phyloP scores from a whole-genome alignment of 2,329 filamentous ascomycete species.

The Uncinocarpus reesii region DNA sequence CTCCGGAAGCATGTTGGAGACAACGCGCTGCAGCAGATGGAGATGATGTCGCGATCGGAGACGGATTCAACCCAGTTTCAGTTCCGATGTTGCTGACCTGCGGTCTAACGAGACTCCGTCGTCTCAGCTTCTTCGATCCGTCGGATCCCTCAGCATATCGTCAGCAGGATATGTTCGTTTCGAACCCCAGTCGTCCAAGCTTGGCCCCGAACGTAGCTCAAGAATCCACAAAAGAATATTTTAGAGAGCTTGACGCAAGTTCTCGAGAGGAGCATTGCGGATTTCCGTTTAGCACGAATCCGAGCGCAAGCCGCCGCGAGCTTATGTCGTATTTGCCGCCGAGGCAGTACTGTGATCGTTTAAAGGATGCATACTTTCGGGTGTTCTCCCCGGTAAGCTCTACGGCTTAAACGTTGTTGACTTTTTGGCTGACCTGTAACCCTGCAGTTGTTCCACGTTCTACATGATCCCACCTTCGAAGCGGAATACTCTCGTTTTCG shows the following conservation, averaged over 20 bases:
- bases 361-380: conserved; percentile 31
- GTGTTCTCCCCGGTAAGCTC: conserved; percentile 32
- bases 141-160: conserved; percentile 26
- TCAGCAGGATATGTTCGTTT: conserved; percentile 31
- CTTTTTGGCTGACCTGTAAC: neutral
- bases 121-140: conserved; percentile 20
- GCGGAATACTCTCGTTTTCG: conserved; percentile 32
- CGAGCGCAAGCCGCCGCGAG: conserved; percentile 22
- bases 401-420: neutral
- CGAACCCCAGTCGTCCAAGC: conserved; percentile 26
- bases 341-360: conserved; percentile 27
- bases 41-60: conserved; percentile 1
- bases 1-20: conserved; percentile 28
- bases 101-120: conserved; percentile 3
- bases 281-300: conserved; percentile 26
- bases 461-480: conserved; percentile 35
- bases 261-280: conserved; percentile 27
- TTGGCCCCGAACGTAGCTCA: conserved; percentile 25
- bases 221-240: conserved; percentile 21
- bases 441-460: conserved; percentile 30
- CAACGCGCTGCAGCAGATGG: conserved; percentile 13
- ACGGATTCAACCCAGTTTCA: neutral
- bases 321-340: conserved; percentile 29
- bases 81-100: conserved; percentile 3
- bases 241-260: conserved; percentile 22